Conservation (phyloP, 2,329 filamentous ascomycete species). For the Penicillium griseofulvum region DNA sequence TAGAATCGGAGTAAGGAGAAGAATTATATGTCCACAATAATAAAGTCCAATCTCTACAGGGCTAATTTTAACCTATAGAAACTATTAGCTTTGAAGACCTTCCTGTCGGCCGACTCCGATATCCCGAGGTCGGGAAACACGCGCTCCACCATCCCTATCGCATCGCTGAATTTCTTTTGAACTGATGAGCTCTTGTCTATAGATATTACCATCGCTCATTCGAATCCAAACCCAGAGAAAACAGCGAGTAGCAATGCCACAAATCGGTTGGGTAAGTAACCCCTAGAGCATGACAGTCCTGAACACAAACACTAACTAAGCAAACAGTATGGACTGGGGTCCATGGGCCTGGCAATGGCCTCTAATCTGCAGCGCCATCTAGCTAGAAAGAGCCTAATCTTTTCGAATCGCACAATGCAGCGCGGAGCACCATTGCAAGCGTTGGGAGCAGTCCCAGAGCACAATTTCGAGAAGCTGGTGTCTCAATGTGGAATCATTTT, state of each 20-base stretch:
- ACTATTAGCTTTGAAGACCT: neutral
- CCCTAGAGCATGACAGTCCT: neutral
- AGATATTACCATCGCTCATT: neutral
- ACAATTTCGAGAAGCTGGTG: constrained; percentile 36
- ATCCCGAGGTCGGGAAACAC: constrained; percentile 24
- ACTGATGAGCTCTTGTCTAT: neutral
- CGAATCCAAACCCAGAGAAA: neutral
- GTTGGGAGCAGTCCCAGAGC: constrained; percentile 35
- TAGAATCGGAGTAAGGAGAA: neutral
- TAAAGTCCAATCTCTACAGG: neutral
- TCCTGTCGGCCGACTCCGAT: constrained; percentile 27
- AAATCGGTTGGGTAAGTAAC: constrained; percentile 37
- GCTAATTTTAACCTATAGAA: neutral
- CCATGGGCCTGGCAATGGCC: constrained; percentile 48
- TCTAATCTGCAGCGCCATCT: constrained; percentile 44
- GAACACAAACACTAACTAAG: neutral
- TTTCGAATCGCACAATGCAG: constrained; percentile 43
- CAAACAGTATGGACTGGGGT: constrained; percentile 43
- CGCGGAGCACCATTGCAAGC: constrained; percentile 38
- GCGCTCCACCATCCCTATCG: constrained; percentile 11
- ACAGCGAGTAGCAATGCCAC: constrained; percentile 25
- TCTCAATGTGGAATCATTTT: constrained; percentile 42
- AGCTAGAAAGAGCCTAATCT: constrained; percentile 35
- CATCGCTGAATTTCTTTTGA: too few relatives aligned
- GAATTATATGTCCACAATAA: neutral